phyloP scores from a whole-genome alignment of 257 asterid species.

The Solanum neorickii region DNA sequence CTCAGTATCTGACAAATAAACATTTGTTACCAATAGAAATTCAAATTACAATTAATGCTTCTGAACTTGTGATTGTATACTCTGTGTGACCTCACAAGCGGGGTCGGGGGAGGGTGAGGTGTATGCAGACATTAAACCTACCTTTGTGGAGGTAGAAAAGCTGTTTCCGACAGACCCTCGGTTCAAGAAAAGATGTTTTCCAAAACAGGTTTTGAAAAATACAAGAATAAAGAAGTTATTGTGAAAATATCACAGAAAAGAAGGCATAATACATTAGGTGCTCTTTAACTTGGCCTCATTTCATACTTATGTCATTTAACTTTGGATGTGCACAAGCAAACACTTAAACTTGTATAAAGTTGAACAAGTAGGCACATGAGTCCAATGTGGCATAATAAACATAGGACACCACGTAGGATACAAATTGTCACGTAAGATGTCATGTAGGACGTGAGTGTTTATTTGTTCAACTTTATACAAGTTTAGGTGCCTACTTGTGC shows the following conservation, averaged over 20 bases:
- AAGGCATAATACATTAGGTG: background rate
- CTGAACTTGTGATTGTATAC: background rate
- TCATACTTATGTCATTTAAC: background rate
- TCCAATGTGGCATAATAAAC: background rate
- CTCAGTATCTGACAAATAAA: constrained; percentile 45
- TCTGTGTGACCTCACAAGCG: background rate
- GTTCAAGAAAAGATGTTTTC: background rate
- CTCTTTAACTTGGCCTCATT: background rate
- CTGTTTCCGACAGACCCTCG: background rate
- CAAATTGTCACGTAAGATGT: too few relatives aligned
- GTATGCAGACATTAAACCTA: background rate
- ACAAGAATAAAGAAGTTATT: background rate
- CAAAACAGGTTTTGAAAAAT: background rate
- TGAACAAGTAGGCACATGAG: background rate
- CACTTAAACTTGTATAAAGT: background rate
- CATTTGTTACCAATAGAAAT: background rate
- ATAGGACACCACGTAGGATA: too few relatives aligned
- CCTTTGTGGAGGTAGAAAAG: background rate
- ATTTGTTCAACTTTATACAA: too few relatives aligned
- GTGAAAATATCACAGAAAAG: background rate
- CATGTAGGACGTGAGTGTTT: too few relatives aligned
- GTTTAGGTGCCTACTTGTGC: too few relatives aligned
- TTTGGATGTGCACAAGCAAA: fast-evolving
- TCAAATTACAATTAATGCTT: background rate
- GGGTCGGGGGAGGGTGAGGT: background rate